Conservation (phyloP, 2,329 filamentous ascomycete species). For the Aspergillus caelatus region DNA sequence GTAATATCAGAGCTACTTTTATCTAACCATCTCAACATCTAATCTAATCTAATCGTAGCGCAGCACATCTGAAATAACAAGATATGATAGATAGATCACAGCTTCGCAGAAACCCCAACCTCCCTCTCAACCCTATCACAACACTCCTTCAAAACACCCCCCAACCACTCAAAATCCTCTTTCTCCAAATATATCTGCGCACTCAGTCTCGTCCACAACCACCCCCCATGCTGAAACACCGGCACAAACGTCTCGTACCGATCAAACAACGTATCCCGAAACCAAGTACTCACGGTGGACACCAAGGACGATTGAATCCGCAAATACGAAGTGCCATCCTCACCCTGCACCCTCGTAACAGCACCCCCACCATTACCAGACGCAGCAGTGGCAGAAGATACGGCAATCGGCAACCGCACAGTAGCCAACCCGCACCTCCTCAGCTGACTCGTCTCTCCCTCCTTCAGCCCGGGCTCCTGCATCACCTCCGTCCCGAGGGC, state of each 20-base stretch:
- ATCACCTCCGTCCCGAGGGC: constrained; percentile 71
- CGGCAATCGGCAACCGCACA: constrained; percentile 68
- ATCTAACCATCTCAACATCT: too few relatives aligned
- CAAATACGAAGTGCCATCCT: background rate
- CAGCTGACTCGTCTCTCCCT: constrained; percentile 43
- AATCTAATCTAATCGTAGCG: too few relatives aligned
- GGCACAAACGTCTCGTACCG: constrained; percentile 74
- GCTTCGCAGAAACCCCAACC: constrained; percentile 2
- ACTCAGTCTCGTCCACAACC: constrained; percentile 73
- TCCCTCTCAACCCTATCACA: constrained; percentile 56
- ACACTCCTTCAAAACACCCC: constrained; percentile 59
- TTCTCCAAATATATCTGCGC: constrained; percentile 83
- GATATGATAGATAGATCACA: too few relatives aligned
- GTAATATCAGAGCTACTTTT: too few relatives aligned
- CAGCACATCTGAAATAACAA: too few relatives aligned
- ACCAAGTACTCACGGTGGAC: constrained; percentile 54
- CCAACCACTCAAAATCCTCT: constrained; percentile 75
- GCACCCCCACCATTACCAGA: background rate
- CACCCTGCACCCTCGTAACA: background rate
- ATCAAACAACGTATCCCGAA: constrained; percentile 55
- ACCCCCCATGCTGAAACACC: constrained; percentile 61
- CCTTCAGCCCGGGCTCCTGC: constrained; percentile 51
- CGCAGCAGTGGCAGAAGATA: constrained; percentile 17
- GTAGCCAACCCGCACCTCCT: constrained; percentile 72
- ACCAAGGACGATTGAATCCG: constrained; percentile 33